Evolutionary conservation across 768 basidiomycete species (phyloP).

Genomic region (Tylopilus rubrobrunneus): DNA sequence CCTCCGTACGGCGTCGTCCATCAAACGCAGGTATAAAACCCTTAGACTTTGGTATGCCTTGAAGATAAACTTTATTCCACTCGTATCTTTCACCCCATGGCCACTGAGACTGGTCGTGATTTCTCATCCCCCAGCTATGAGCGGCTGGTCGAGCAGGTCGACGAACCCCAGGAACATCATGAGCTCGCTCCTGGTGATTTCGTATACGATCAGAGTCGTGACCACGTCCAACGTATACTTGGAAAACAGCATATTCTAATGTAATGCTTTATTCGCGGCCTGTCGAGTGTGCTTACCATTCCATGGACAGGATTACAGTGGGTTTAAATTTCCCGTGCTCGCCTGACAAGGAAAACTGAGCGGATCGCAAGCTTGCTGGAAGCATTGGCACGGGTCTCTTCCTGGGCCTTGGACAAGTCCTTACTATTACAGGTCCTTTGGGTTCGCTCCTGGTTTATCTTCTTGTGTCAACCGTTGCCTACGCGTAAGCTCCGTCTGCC

Average conservation of each 20-base stretch:
- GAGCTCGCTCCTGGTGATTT: background rate
- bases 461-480: slow-evolving; percentile 25
- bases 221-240: slow-evolving; percentile 18
- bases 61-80: background rate
- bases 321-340: background rate
- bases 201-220: slow-evolving; percentile 10
- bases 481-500: slow-evolving; percentile 16
- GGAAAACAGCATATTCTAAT: slow-evolving; percentile 21
- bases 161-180: no score
- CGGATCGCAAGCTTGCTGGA: slow-evolving; percentile 22
- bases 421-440: slow-evolving; percentile 24
- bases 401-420: slow-evolving; percentile 28
- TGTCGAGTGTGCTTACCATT: background rate
- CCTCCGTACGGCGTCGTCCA: background rate
- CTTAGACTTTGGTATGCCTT: background rate
- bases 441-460: slow-evolving; percentile 28
- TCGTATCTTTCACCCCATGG: background rate
- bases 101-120: no score
- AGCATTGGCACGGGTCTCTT: slow-evolving; percentile 31
- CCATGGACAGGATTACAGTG: slow-evolving; percentile 18
- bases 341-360: background rate
- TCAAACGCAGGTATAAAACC: background rate
- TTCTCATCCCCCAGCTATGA: background rate
- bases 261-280: slow-evolving; percentile 4
- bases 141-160: background rate